Base-by-base conservation (phyloP, 257 asterid genomes). In the Petunia secreta region DNA sequence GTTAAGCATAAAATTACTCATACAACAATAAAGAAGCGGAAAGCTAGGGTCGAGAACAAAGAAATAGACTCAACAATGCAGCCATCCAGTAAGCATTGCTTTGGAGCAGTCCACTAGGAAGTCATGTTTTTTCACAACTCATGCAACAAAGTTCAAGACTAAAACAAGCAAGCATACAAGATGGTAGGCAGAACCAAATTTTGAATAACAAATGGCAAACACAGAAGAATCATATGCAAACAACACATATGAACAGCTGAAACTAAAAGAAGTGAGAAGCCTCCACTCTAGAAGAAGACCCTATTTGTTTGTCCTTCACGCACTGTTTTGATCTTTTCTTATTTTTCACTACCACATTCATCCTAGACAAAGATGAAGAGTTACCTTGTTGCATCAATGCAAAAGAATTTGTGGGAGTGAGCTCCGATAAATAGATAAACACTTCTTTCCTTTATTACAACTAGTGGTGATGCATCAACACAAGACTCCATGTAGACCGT, bases 401-500 rank as follows among this genome's bases (percentile, higher is more conserved):
- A 90, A 78, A 88, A 86, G 86, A 95, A 93, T 83, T 86, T 95
- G 86, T 89, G 89, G 3, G 97, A 90, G 87, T 95, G 99, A 82
- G 98, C 90, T 82, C 99, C 99, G 75, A 92, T 87, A 91, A 95
- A 91, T 68, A 95, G 57, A 83, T 75, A 89, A 40, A 85, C 68
- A 75, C 86, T 81, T 69, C 85, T 87, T 87, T 86, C 97, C 71
- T 82, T 90, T 48, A 85, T 84, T 86, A 95, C 91, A 85, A 93
- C 78, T 68, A 95, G 92, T 73, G 99, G 98, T 65, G 99, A 95
- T 75, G 99, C 99, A 85, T 95, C 99, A 81, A 95, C 94, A 86
- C 99, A 95, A 82, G 99, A 92, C 63, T 86, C 90, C 93, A 89
- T 80, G 85, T 86, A 81, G 63, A 91, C 88, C 90, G 91, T 91